Conservation (phyloP, 495 filamentous ascomycete species). For the Letharia lupina region DNA sequence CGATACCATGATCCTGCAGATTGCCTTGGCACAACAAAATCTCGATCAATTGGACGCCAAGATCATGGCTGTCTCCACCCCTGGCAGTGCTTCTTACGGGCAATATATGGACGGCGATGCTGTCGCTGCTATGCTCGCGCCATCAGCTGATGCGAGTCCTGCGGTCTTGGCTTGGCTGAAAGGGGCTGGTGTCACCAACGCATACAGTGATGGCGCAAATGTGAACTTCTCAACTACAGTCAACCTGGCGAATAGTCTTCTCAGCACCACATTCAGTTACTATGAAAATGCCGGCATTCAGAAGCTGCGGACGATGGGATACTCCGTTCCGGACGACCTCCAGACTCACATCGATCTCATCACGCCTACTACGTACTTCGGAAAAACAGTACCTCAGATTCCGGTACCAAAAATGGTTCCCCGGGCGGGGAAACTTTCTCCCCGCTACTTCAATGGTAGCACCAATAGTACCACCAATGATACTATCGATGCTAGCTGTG, state of each 20-base stretch:
- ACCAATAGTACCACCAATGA: background rate
- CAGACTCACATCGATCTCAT: constrained; percentile 42
- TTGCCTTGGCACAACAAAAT: constrained; percentile 47
- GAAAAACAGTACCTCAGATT: constrained; percentile 29
- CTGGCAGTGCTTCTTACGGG: constrained; percentile 52
- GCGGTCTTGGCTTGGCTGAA: constrained; percentile 44
- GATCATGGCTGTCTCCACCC: constrained; percentile 55
- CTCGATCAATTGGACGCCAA: constrained; percentile 48
- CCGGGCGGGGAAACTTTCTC: constrained; percentile 8
- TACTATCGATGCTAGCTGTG: background rate
- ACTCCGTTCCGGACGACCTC: constrained; percentile 49
- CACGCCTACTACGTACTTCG: constrained; percentile 50
- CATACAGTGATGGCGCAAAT: constrained; percentile 44
- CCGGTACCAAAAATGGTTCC: background rate
- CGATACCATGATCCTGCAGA: constrained; percentile 41
- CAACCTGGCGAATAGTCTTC: constrained; percentile 43
- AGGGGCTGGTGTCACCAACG: constrained; percentile 36
- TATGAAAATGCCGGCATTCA: constrained; percentile 34
- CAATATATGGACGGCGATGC: constrained; percentile 53
- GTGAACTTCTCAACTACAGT: constrained; percentile 46
- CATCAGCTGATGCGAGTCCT: constrained; percentile 35
- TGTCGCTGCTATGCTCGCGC: constrained; percentile 42
- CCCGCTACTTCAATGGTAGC: constrained; percentile 21
- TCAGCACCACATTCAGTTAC: constrained; percentile 47
- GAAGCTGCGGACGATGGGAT: constrained; percentile 46